Base-by-base conservation (phyloP, 495 filamentous ascomycete species). In the Penicillium arizonense region DNA sequence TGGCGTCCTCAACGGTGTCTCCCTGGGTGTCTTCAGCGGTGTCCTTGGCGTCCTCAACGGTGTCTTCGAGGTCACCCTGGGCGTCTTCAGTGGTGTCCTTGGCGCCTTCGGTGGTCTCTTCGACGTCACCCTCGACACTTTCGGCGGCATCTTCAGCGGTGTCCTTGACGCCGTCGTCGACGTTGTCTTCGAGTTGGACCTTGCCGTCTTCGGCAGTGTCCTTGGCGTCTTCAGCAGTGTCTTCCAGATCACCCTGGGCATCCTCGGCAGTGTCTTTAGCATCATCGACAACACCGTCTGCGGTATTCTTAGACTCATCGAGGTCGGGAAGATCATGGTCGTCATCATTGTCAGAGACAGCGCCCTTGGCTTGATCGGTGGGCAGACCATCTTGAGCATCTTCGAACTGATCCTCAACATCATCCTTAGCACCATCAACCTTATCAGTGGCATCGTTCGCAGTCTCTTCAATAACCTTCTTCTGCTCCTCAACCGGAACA, bases 341-440 rank as follows among this genome's bases (percentile, higher is more conserved):
- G 21, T 65, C 68, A 50, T 62, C 70, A 39, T 69, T 65, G 28
- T 77, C 62, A 10, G 18, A 18, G 18, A 64, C 70, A 18, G 68
- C 69, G 14, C 68, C 55, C 36, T 63, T 59, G 4, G 53, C 53
- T 20, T 64, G 63, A 21, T 65, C 53, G 8, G 23, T 16, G 16
- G 64, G 52, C 6, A 65, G 55, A 13, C 30, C 56, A 21, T 57
- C 67, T 4, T 68, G 54, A 33, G 58, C 65, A 38, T 63, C 60
- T 45, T 79, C 73, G 28, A 76, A 78, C 18, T 78, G 65, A 28
- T 64, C 68, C 10, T 63, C 63, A 10, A 50, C 35, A 18, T 66
- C 63, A 7, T 59, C 67, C 37, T 62, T 55, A 16, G 16, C 49
- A 5, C 42, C 56, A 16, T 61, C 24, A 10, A 33, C 46, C 26